Evolutionary conservation across 768 basidiomycete species (phyloP).

Genomic region (Panaeolus papilionaceus): DNA sequence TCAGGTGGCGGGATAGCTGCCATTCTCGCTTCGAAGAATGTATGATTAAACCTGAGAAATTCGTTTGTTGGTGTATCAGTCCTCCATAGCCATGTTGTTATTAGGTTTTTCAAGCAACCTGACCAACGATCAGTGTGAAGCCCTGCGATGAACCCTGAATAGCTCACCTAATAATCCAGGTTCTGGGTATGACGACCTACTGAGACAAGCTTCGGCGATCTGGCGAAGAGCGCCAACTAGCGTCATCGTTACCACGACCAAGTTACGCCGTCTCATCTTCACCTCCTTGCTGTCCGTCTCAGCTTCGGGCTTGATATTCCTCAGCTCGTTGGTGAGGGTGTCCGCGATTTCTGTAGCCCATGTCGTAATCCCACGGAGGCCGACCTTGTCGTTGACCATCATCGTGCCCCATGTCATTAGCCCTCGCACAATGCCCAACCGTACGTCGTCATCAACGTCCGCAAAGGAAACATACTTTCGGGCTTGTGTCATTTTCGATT

Average conservation of each 20-base stretch:
- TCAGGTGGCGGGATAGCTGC: slow-evolving; percentile 52
- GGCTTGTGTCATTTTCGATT: slow-evolving; percentile 66
- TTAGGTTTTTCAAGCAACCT: slow-evolving; percentile 28
- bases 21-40: slow-evolving; percentile 65
- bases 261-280: background rate
- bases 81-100: slow-evolving; percentile 19
- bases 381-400: slow-evolving; percentile 56
- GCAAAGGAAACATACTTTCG: slow-evolving; percentile 71
- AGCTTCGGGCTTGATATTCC: slow-evolving; percentile 12
- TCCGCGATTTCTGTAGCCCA: slow-evolving; percentile 72
- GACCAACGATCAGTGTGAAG: background rate
- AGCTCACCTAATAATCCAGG: slow-evolving; percentile 27
- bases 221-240: slow-evolving; percentile 63
- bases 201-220: slow-evolving; percentile 46
- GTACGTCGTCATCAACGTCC: slow-evolving; percentile 65
- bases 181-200: slow-evolving; percentile 24
- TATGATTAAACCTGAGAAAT: slow-evolving; percentile 43
- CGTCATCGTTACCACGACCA: slow-evolving; percentile 47
- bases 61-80: slow-evolving; percentile 15
- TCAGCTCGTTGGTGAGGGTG: slow-evolving; percentile 61
- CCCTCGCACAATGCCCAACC: slow-evolving; percentile 77
- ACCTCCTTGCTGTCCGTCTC: background rate
- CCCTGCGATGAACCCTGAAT: background rate
- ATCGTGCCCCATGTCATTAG: slow-evolving; percentile 73
- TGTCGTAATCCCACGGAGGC: slow-evolving; percentile 56